phyloP scores from a whole-genome alignment of 129 eudicot species.

The Helianthus annuus region DNA sequence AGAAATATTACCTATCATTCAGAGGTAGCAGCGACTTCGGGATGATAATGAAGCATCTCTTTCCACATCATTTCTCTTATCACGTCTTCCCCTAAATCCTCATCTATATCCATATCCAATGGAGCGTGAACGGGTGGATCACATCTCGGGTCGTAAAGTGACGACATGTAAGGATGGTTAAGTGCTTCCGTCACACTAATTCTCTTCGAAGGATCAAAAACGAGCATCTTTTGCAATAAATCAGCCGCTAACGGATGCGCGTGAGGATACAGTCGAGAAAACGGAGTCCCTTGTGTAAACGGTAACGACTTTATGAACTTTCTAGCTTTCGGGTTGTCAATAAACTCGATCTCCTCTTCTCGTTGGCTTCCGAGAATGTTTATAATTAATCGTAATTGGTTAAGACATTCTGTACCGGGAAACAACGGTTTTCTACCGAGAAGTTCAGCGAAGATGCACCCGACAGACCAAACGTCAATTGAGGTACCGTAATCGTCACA shows the following conservation, averaged over 20 bases:
- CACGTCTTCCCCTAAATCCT: conserved; percentile 76
- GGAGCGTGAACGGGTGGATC: conserved; percentile 65
- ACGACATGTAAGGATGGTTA: conserved; percentile 77
- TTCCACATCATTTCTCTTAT: conserved; percentile 81
- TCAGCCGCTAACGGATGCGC: conserved; percentile 84
- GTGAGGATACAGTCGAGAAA: conserved; percentile 58
- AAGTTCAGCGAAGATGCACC: conserved; percentile 84
- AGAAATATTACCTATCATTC: conserved; percentile 38
- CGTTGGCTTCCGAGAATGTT: conserved; percentile 71
- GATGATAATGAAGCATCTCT: conserved; percentile 80
- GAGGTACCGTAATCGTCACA: conserved; percentile 84
- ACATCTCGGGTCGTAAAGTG: conserved; percentile 69
- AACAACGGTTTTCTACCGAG: conserved; percentile 78
- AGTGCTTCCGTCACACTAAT: conserved; percentile 80
- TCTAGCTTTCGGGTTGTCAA: conserved; percentile 77
- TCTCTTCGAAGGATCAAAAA: conserved; percentile 83
- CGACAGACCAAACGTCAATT: conserved; percentile 86
- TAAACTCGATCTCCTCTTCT: conserved; percentile 67
- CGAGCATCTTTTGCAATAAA: conserved; percentile 74
- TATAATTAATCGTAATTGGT: conserved; percentile 65
- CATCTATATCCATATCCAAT: conserved; percentile 72
- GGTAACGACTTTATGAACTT: conserved; percentile 67
- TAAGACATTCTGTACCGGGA: conserved; percentile 80
- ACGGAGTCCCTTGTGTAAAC: conserved; percentile 60
- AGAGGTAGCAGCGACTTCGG: conserved; percentile 45